Evolutionary conservation across 352 stramenopile genomes (phyloP).

Genomic region (Globisporangium iwayamae): DNA sequence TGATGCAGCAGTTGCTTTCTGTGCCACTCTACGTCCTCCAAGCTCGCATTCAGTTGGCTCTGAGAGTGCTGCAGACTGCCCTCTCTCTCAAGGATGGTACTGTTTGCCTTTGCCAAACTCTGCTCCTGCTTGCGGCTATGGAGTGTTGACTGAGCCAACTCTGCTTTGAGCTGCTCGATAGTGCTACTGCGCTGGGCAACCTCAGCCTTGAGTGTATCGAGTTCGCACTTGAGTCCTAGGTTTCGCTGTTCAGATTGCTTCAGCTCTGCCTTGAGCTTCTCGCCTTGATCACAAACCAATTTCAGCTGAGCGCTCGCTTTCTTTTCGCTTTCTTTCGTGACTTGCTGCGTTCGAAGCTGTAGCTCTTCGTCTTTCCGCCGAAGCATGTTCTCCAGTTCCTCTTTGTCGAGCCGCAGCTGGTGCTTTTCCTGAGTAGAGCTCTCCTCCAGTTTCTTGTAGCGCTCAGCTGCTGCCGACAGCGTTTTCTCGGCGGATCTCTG

Average conservation of each 20-base stretch:
- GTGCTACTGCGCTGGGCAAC: neutral
- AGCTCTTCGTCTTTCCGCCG: constrained; percentile 26
- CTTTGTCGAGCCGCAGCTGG: constrained; percentile 29
- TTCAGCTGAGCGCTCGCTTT: constrained; percentile 18
- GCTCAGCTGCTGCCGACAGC: constrained; percentile 12
- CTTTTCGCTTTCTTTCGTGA: constrained; percentile 15
- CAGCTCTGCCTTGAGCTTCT: constrained; percentile 21
- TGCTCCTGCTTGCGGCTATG: neutral
- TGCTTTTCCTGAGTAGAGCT: constrained; percentile 22
- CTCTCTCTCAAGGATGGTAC: constrained; percentile 1
- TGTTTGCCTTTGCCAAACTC: neutral
- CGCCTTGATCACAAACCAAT: constrained; percentile 16
- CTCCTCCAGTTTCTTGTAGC: constrained; percentile 20
- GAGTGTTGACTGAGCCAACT: neutral
- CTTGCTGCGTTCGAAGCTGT: constrained; percentile 8
- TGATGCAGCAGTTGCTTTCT: constrained; percentile 29
- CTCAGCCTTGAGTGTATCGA: constrained; percentile 7
- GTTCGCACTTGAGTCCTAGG: neutral
- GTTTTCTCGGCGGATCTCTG: constrained; percentile 4
- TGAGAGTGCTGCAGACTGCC: constrained; percentile 24
- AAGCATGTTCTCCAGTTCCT: constrained; percentile 30
- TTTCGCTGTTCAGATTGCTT: neutral
- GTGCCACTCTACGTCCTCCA: constrained; percentile 36
- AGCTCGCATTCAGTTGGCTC: constrained; percentile 15
- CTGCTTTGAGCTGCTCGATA: neutral